Evolutionary conservation across 179 eudicot species (phyloP).

Genomic region (Gypsophila paniculata): DNA sequence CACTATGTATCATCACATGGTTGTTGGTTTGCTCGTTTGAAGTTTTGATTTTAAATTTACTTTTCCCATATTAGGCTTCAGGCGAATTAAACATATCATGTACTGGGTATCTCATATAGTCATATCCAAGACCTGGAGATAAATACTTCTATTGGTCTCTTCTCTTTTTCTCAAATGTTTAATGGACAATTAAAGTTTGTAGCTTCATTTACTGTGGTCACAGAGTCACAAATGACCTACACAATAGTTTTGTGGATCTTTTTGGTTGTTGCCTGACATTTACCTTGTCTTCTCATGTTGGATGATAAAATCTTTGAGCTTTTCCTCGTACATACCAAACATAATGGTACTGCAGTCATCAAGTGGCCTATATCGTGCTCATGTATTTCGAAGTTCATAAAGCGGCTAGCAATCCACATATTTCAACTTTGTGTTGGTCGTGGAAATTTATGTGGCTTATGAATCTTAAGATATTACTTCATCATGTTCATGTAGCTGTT

Average conservation of each 20-base stretch:
- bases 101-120: too few species aligned
- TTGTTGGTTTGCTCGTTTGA: constrained; percentile 1
- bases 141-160: too few species aligned
- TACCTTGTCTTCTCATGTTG: too few species aligned
- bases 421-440: constrained; percentile 4
- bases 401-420: neutral
- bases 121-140: too few species aligned
- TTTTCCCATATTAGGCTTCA: too few species aligned
- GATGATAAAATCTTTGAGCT: neutral
- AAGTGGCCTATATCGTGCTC: neutral
- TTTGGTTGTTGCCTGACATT: too few species aligned
- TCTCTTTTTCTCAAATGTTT: too few species aligned
- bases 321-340: neutral
- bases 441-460: neutral
- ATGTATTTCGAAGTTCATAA: neutral
- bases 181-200: too few species aligned
- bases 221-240: too few species aligned
- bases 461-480: neutral
- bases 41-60: neutral
- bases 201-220: too few species aligned
- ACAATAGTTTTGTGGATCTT: too few species aligned
- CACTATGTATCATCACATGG: neutral
- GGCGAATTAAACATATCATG: too few species aligned
- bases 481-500: neutral
- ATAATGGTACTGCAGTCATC: neutral